Evolutionary conservation across 2,329 filamentous ascomycete genomes (phyloP), one percentile per base, ranked within the genome.

Genomic region (Neofusicoccum ribis): DNA sequence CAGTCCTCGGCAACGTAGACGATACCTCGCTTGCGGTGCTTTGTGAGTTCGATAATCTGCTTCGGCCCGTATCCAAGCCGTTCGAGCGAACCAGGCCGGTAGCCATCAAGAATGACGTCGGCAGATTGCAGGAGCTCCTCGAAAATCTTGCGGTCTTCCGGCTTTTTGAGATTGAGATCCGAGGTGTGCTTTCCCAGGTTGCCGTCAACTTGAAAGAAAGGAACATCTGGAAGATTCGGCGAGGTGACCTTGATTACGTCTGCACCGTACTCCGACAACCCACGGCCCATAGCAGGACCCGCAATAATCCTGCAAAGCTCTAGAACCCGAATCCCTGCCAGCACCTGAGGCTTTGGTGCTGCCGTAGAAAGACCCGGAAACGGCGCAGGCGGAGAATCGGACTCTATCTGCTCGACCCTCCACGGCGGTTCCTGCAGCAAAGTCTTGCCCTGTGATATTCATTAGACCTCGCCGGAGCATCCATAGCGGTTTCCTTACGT

Each of bases 221-320:
- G 88, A 1, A 91, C 87, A 67, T 91, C 89, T 4, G 86, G 85
- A n/a, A 92, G 81, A 51, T 86, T 80, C 0, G 88, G 85, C 7
- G 86, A 87, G 2, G 89, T 92, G 51, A 92, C 82, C 70, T 91
- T 90, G 69, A 93, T 82, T 0, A 93, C 89, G 62, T 89, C 85
- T 7, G 90, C 90, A 2, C 91, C 91, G 72, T 92, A 89, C 67
- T 91, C 90, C n/a, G 88, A 89, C 0, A 93, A 82, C 1, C 88
- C 88, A 36, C 89, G 85, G 3, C 87, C 87, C 69, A 92, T 88
- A 4, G 88, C 86, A n/a, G 90, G 90, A 0, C 89, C 90, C 3
- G 90, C 90, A 68, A 93, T 91, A 71, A 92, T 88, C 46, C 90
- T 87, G 72, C 89, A 91, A 36, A 93, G 79, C 72, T 93, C 91